Evolutionary conservation across 352 stramenopile species (phyloP), one percentile per base, ranked within the genome.

Genomic region (Elongisporangium anandrum): DNA sequence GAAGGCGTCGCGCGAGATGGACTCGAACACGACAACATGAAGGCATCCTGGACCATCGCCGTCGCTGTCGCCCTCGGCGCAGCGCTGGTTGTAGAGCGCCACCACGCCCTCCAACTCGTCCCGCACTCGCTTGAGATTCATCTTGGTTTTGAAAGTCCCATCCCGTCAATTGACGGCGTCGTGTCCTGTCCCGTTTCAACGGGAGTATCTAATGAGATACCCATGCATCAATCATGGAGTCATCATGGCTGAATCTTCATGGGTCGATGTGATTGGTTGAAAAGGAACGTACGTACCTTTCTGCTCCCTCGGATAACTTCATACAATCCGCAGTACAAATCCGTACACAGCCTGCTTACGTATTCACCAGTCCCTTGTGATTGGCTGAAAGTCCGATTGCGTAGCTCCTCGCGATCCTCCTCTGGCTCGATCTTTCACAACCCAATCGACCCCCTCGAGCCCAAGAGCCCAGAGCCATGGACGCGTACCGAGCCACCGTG

Each of bases 401-500:
- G 34, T 45, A 45, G 26, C 24, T 29, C 3, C 24, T 38, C 34
- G 34, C 13, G 34, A 45, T 45, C 26, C 26, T 9, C 26, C 10
- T 15, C 34, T 45, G 34, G 34, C 34, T 45, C 34, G 34, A 45
- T 45, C 34, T 45, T 45, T 45, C 34, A 45, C 34, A 45, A 45
- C 45, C 21, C 45, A 19, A 51, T 55, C n/a, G 49, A 16, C 13
- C 24, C 39, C 16, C 39, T 19, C 41, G 22, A 6, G 38, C 10
- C 17, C 57, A 20, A 57, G 16, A 55, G 50, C 16, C 17, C 16
- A 56, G 9, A 53, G 26, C 57, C 51, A 90, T 90, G 81, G 79
- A 84, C 56, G 64, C 57, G 16, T 90, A 87, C 70, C 77, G 75
- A 52, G 61, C 57, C 19, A 61, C 63, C 2, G 65, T 90, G 34